A percentile compares a stretch with the other conserved stretches of the same genome.
Evolutionary conservation across 2,329 filamentous ascomycete species (phyloP).

Genomic region (Fusarium sp.): DNA sequence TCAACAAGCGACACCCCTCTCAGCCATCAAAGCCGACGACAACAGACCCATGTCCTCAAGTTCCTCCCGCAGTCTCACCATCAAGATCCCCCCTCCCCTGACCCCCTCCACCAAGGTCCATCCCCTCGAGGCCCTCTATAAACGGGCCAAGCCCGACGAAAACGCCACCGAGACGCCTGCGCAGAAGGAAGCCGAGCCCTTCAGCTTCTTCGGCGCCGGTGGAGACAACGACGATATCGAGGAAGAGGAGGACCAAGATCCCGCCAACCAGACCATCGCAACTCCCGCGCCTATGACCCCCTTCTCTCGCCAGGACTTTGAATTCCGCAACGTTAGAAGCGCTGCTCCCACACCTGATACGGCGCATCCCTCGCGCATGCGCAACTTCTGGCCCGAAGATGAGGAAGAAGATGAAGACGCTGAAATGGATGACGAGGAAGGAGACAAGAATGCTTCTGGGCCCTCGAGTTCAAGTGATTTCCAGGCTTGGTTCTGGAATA

Average conservation of each 20-base stretch:
- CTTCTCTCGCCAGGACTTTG: constrained; percentile 81
- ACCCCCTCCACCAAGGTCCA: constrained; percentile 71
- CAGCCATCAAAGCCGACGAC: constrained; percentile 48
- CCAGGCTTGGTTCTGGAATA: constrained; percentile 75
- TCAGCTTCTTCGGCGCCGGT: constrained; percentile 79
- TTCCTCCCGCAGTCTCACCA: constrained; percentile 62
- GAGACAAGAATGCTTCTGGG: constrained; percentile 38
- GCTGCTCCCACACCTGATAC: constrained; percentile 96
- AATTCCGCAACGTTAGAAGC: constrained; percentile 79
- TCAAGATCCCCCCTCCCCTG: constrained; percentile 63
- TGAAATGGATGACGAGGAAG: constrained; percentile 47
- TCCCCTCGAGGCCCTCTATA: constrained; percentile 92
- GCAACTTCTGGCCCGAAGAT: constrained; percentile 65
- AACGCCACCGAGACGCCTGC: constrained; percentile 49
- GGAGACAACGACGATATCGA: constrained; percentile 59
- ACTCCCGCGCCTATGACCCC: constrained; percentile 77
- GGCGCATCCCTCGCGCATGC: constrained; percentile 75
- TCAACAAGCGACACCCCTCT: constrained; percentile 37
- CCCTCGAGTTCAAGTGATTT: constrained; percentile 61
- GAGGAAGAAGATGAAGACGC: constrained; percentile 51
- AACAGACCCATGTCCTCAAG: constrained; percentile 61
- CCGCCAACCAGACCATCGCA: constrained; percentile 51
- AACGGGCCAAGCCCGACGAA: constrained; percentile 67
- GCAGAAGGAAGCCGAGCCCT: constrained; percentile 65
- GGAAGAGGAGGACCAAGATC: constrained; percentile 61